Percentiles rank a stretch among this genome's conserved stretches.
Conservation (phyloP, 495 filamentous ascomycete species). For the Elaphomyces granulatus region DNA sequence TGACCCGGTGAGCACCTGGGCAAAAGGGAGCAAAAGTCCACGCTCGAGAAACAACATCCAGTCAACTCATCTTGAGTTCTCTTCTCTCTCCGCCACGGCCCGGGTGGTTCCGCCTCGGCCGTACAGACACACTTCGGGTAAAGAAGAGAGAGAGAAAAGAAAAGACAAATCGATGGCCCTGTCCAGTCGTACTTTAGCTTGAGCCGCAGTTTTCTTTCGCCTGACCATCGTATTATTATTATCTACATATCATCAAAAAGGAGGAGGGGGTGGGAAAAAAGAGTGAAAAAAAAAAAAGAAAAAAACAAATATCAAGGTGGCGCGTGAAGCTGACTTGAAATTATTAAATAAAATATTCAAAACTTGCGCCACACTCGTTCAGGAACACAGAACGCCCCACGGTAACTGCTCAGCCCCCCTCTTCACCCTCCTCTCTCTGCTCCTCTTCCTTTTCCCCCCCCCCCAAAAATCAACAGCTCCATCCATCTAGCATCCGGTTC, state of each 20-base stretch:
- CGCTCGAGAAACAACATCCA: too few relatives aligned
- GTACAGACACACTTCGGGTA: too few relatives aligned
- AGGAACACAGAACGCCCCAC: background rate
- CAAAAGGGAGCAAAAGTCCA: too few relatives aligned
- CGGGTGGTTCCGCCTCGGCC: background rate
- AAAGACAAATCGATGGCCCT: background rate
- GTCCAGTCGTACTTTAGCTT: background rate
- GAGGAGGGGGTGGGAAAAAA: too few relatives aligned
- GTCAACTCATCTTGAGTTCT: background rate
- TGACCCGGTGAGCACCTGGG: background rate
- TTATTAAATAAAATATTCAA: background rate
- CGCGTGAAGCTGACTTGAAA: background rate
- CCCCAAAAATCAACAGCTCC: background rate
- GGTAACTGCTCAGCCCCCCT: too few relatives aligned
- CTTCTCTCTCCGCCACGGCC: background rate
- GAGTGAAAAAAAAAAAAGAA: too few relatives aligned
- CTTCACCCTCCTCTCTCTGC: background rate
- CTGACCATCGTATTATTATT: background rate
- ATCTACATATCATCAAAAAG: too few relatives aligned
- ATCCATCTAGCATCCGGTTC: too few relatives aligned
- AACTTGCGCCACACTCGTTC: background rate
- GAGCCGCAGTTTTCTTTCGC: background rate
- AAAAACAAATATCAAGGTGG: background rate
- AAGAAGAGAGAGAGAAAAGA: too few relatives aligned
- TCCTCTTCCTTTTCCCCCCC: background rate